phyloP scores from a whole-genome alignment of 371 early-diverging fungal genomes.

The Circinella minor region DNA sequence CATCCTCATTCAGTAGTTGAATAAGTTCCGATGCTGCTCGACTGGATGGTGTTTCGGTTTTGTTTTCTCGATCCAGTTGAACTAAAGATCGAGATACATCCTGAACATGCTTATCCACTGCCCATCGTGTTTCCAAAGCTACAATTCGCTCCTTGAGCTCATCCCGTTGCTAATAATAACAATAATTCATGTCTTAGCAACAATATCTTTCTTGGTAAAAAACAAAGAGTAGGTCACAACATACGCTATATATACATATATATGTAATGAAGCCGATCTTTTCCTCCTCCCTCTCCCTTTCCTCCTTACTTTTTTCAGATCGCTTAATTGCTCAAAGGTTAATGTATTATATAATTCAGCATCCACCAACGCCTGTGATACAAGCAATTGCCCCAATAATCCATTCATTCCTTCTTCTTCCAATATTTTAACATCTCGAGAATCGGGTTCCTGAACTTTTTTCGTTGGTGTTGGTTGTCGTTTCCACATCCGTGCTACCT shows the following conservation, averaged over 20 bases:
- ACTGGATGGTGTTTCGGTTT: neutral
- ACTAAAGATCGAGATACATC: conserved; percentile 49
- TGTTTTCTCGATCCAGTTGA: conserved; percentile 26
- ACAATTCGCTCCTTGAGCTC: conserved; percentile 25
- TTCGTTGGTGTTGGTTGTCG: conserved; percentile 15
- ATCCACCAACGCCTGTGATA: conserved; percentile 69
- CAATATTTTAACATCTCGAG: neutral
- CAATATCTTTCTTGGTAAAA: too few species aligned
- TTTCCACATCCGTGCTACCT: conserved; percentile 43
- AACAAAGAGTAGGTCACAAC: too few species aligned
- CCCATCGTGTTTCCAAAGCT: conserved; percentile 19
- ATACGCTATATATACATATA: too few species aligned
- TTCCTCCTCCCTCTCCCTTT: too few species aligned
- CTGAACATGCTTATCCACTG: conserved; percentile 33
- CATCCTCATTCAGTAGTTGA: conserved; percentile 60
- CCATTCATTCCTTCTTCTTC: conserved; percentile 40
- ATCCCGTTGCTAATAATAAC: conserved; percentile 20
- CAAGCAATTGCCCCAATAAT: conserved; percentile 57
- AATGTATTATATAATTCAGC: conserved; percentile 60
- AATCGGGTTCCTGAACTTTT: neutral
- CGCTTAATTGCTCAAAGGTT: conserved; percentile 57
- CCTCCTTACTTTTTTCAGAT: conserved; percentile 53
- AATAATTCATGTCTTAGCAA: neutral
- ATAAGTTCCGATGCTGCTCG: conserved; percentile 60
- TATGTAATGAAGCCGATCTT: too few species aligned